These are phyloP conservation scores for Polytrichum commune DNA, from an alignment of 225 moss, liverwort and hornwort genomes.

Conservation along the genomic window DNA sequence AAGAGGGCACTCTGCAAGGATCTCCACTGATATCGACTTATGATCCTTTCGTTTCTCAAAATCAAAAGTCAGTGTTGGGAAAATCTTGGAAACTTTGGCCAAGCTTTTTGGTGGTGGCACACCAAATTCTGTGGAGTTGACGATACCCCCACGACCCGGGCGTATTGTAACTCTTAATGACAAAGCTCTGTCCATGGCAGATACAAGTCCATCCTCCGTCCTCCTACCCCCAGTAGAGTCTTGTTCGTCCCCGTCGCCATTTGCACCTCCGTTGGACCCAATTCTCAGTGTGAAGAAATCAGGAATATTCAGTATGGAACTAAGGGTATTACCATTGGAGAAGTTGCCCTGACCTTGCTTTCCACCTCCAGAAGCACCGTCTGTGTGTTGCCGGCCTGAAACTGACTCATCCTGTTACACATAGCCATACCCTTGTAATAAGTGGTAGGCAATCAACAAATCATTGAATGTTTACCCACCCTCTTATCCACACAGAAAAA, in stretches of 20 bases:
- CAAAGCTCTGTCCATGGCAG: neutral
- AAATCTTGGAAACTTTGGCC: conserved; percentile 9
- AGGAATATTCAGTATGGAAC: neutral
- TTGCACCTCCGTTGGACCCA: neutral
- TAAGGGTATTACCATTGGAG: neutral
- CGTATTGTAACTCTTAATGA: neutral
- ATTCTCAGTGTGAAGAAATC: neutral
- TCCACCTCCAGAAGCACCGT: neutral
- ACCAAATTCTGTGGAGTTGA: neutral
- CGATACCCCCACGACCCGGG: conserved; percentile 3
- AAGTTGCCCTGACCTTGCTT: neutral
- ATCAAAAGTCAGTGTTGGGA: conserved; percentile 13
- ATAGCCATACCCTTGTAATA: neutral
- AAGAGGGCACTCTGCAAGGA: conserved; percentile 11
- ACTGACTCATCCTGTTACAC: neutral
- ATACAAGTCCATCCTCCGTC: neutral
- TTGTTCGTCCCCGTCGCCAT: conserved; percentile 2
- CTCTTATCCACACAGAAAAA: too few species aligned
- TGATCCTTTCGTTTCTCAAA: neutral
- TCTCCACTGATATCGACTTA: conserved; percentile 3
- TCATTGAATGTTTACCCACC: too few species aligned
- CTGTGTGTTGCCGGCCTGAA: conserved; percentile 9
- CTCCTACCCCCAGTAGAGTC: neutral
- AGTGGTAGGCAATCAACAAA: too few species aligned
- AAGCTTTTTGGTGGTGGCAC: neutral